Evolutionary conservation across 768 basidiomycete genomes (phyloP), one percentile per base, ranked within the genome.

Genomic region (Dentipellis sp.): DNA sequence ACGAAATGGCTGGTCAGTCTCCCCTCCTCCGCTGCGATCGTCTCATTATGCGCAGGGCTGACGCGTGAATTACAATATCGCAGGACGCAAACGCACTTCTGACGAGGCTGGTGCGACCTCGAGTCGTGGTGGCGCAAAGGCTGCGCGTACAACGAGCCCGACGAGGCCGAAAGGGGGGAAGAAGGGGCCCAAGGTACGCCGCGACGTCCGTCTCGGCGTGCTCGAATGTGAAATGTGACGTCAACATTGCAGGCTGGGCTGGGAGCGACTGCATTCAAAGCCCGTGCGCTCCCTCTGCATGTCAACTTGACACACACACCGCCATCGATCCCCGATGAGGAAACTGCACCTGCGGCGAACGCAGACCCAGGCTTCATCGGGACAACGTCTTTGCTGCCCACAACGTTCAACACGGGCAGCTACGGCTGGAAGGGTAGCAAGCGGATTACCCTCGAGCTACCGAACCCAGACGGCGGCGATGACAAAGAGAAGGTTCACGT

Each of bases 371-470:
- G 86, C 10, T 75, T 79, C 65, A 72, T 90, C 59, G 80, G 79
- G 14, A 75, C 70, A 42, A 66, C 83, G 19, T 77, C 78, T 0
- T 74, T 90, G 7, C 61, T 76, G 3, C 80, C 90, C 1, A 77
- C 69, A 56, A 73, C 78, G 39, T 90, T 92, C 68, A 63, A 73
- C 12, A 89, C 88, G 0, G 88, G 89, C 10, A 88, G 86, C 65
- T 89, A 86, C 66, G 90, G 91, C 16, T 92, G 90, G 90, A 91
- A 90, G 67, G 89, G 84, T 2, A 79, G 69, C 67, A 86, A 83
- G 67, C 78, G 82, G 22, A 68, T 91, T 57, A 75, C 74, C 1
- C 75, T 92, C 52, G 85, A 89, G 63, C 66, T 91, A 14, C 73
- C 79, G 54, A 74, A 75, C 55, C 64, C 71, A 0, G 77, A 79